Base-by-base conservation (phyloP, 345 rosid species). In the Hypericum androsaemum region DNA sequence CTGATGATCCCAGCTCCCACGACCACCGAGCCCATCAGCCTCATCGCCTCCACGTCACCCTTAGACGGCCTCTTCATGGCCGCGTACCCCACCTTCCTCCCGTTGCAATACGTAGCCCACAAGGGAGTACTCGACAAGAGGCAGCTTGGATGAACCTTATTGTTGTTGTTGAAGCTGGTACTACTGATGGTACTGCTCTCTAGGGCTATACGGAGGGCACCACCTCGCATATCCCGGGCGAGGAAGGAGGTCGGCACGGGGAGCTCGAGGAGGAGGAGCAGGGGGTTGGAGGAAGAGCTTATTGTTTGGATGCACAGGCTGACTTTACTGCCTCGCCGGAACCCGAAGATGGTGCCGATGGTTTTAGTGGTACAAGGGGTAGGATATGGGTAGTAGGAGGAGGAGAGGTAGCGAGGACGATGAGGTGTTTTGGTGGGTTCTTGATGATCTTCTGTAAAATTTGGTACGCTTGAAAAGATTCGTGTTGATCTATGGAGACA, bases 21-120 rank as follows among this genome's bases (percentile, higher is more conserved):
- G 12, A 50, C 75, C 7, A 80, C 82, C 2, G 78, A 76, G 40
- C 59, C 65, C 71, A 86, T 59, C 17, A 72, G 43, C 61, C 64
- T 63, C 53, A 86, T 44, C 2, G 81, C 79, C 3, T 64, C 75
- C 70, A 44, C 12, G 47, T 86, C 88, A 32, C 71, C 69, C 38
- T 73, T 68, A 0, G 79, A 63, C 2, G 81, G 71, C 39, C 60
- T 59, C 5, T 83, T 66, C 59, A 60, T 80, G 14, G 74, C 73
- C 1, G 95, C 95, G 16, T 73, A 78, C 14, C 95, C 95, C 14
- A 77, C 79, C 64, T 50, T 80, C 62, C 80, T 75, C 8, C 95
- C 95, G 16, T 82, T 86, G 15, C 84, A 86, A 43, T 64, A 73
- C 85, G 74, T 75, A 47, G 61, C 75, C 95, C 95, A 86, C 32